Conservation (phyloP, 208 protist genomes). For the Phytomonas sp. region DNA sequence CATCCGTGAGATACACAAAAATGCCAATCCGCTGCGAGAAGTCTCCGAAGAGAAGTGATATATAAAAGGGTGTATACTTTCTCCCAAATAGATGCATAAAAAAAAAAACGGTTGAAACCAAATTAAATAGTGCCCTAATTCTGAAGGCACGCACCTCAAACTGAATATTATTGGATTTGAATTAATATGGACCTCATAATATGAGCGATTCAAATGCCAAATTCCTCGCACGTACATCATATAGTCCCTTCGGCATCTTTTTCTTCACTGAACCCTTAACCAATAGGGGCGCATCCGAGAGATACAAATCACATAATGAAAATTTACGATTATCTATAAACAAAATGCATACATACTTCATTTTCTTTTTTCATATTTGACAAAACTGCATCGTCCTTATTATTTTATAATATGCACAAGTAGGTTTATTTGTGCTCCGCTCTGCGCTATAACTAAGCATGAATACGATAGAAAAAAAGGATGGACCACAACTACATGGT, state of each 20-base stretch:
- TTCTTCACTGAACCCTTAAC: background rate
- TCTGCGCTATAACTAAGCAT: background rate
- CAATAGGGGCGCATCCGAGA: background rate
- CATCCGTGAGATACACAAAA: slow-evolving; percentile 11
- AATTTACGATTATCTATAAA: background rate
- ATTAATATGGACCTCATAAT: background rate
- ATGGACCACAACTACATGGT: background rate
- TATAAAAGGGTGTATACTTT: background rate
- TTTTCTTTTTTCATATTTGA: background rate
- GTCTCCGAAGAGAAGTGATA: slow-evolving; percentile 7
- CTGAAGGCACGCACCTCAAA: background rate
- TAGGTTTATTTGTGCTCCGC: background rate
- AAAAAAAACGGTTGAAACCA: slow-evolving; percentile 2
- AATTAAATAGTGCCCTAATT: slow-evolving; percentile 1
- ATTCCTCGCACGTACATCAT: background rate
- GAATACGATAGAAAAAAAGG: background rate
- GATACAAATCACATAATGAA: background rate
- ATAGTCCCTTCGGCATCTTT: background rate
- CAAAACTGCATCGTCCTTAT: background rate
- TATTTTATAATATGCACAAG: background rate
- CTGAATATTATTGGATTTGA: background rate
- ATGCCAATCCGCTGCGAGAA: slow-evolving; percentile 3
- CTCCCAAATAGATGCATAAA: slow-evolving; percentile 3
- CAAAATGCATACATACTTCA: slow-evolving; percentile 1
- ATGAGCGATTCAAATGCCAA: background rate